These are phyloP conservation scores for Suhomyces faveliae DNA, from an alignment of 805 yeast genomes.

Conservation along the genomic window DNA sequence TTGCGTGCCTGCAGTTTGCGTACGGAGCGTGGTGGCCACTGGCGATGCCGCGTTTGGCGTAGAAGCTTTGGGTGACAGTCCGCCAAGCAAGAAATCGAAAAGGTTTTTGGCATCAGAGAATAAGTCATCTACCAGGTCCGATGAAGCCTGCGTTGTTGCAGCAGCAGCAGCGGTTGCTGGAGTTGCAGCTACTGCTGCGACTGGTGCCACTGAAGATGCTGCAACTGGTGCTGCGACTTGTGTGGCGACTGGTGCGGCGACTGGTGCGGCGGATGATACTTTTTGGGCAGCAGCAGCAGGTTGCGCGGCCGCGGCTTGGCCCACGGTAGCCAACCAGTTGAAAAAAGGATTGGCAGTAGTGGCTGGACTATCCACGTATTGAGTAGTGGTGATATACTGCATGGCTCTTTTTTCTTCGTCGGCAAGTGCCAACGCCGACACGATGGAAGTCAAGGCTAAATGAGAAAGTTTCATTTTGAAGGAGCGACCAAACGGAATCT, in stretches of 20 bases:
- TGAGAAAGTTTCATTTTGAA: slow-evolving; percentile 6
- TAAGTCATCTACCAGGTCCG: slow-evolving; percentile 5
- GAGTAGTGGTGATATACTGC: slow-evolving; percentile 6
- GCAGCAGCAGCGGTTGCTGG: too few species aligned
- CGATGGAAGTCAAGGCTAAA: slow-evolving; percentile 5
- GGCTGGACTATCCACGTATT: background rate
- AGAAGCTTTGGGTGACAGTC: background rate
- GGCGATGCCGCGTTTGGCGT: background rate
- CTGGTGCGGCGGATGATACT: background rate
- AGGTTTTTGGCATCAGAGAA: slow-evolving; percentile 9
- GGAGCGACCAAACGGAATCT: background rate
- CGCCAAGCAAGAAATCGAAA: slow-evolving; percentile 12
- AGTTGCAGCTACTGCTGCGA: slow-evolving; percentile 28
- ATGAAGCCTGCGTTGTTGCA: too few species aligned
- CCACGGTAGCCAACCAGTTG: slow-evolving; percentile 4
- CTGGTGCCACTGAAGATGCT: slow-evolving; percentile 23
- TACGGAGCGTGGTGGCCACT: background rate
- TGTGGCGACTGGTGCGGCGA: slow-evolving; percentile 7
- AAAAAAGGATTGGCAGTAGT: slow-evolving; percentile 1
- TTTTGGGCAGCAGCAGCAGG: slow-evolving; percentile 21
- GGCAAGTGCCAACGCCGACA: slow-evolving; percentile 9
- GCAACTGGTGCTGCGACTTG: slow-evolving; percentile 6
- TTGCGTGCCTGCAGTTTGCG: background rate
- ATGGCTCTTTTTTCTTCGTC: slow-evolving; percentile 7
- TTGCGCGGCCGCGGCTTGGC: slow-evolving; percentile 16